A percentile compares a stretch with the other conserved stretches of the same genome.
Evolutionary conservation across 2,329 filamentous ascomycete species (phyloP).

Genomic region (Hymenoscyphus salicellus): DNA sequence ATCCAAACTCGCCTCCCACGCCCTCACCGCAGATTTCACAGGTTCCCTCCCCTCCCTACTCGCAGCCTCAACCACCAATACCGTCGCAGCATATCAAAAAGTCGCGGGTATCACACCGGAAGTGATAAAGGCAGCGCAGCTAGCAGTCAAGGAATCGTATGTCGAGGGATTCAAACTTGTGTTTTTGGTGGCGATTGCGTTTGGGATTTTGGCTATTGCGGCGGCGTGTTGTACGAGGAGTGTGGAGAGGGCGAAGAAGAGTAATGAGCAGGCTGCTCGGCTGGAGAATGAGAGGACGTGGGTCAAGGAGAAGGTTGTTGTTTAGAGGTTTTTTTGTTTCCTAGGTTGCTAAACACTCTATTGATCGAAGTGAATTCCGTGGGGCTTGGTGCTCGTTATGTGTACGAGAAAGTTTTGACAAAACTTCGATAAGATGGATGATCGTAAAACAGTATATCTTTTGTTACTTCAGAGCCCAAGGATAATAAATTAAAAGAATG

Average conservation of each 20-base stretch:
- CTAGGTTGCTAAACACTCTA: too few species aligned
- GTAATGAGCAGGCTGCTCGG: slow-evolving; percentile 28
- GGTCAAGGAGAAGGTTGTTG: background rate
- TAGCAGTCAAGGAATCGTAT: slow-evolving; percentile 37
- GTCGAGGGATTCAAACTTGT: slow-evolving; percentile 37
- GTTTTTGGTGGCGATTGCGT: slow-evolving; percentile 39
- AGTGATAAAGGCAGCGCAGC: slow-evolving; percentile 23
- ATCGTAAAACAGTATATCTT: too few species aligned
- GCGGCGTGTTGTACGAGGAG: slow-evolving; percentile 35
- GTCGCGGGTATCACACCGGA: background rate
- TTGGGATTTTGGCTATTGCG: slow-evolving; percentile 36
- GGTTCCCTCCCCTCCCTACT: background rate
- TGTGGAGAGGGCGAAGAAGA: slow-evolving; percentile 37
- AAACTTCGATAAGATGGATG: too few species aligned
- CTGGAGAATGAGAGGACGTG: slow-evolving; percentile 30
- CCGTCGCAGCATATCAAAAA: background rate
- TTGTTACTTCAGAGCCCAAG: too few species aligned
- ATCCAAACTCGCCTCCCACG: slow-evolving; percentile 31
- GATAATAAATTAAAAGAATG: too few species aligned
- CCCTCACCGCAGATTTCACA: background rate
- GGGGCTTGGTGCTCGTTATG: too few species aligned
- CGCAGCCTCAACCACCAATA: slow-evolving; percentile 1
- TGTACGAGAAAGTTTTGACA: too few species aligned
- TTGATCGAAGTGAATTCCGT: too few species aligned
- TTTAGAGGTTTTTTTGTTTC: too few species aligned